Conservation (phyloP, 2,329 filamentous ascomycete species). For the Stagonosporopsis cucurbitacearum region DNA sequence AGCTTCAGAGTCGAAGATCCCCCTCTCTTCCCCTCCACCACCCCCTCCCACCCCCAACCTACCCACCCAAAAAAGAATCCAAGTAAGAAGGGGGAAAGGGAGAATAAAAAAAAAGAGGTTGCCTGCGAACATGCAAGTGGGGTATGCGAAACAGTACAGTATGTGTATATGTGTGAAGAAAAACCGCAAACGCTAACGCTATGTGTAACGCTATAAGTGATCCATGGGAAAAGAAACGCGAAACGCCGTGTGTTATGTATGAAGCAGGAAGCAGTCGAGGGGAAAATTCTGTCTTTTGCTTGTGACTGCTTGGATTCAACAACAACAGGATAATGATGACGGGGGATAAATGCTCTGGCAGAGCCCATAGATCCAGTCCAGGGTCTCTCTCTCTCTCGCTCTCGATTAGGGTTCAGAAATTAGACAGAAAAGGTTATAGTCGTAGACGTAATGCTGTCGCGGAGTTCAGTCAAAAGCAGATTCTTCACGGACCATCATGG, state of each 20-base stretch:
- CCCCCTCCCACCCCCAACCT: too few relatives aligned
- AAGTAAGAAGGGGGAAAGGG: too few relatives aligned
- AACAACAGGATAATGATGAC: conserved; percentile 6
- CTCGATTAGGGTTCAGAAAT: conserved; percentile 41
- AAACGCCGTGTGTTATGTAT: conserved; percentile 7
- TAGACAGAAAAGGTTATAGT: too few relatives aligned
- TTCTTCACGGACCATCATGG: conserved; percentile 32
- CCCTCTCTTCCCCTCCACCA: too few relatives aligned
- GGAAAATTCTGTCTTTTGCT: conserved; percentile 8
- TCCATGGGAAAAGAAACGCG: too few relatives aligned
- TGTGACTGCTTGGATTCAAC: conserved; percentile 11
- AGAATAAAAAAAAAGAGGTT: too few relatives aligned
- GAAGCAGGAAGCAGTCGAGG: too few relatives aligned
- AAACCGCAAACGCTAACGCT: conserved; percentile 11
- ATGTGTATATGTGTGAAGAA: conserved; percentile 19
- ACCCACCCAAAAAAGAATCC: too few relatives aligned
- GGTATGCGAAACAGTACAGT: too few relatives aligned
- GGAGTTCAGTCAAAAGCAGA: conserved; percentile 37
- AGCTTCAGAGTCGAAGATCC: too few relatives aligned
- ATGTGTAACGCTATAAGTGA: not conserved
- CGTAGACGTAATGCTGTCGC: too few relatives aligned
- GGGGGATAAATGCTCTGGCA: conserved; percentile 5
- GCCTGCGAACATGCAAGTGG: not conserved
- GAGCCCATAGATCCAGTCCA: conserved; percentile 37
- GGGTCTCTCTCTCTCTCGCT: conserved; percentile 20